Conservation (phyloP, 2,329 filamentous ascomycete genomes). For the Ophiostoma sp. region DNA sequence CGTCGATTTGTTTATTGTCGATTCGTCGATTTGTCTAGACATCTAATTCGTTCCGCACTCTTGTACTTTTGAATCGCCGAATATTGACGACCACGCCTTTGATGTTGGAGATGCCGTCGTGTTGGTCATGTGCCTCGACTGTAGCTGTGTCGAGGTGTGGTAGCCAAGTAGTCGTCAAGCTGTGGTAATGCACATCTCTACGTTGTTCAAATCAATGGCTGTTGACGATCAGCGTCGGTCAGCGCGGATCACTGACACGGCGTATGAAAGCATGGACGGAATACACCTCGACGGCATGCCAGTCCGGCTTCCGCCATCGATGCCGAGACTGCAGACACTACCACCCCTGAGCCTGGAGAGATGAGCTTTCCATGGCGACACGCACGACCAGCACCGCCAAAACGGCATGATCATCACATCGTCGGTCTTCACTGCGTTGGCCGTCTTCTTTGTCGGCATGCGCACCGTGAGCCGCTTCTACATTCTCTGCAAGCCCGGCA, state of each 20-base stretch:
- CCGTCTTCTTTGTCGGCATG: slow-evolving; percentile 24
- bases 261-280: not conserved
- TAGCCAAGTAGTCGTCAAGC: too few relatives aligned
- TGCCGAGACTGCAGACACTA: too few relatives aligned
- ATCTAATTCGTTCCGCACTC: not conserved
- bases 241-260: not conserved
- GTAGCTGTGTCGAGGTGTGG: too few relatives aligned
- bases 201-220: not conserved
- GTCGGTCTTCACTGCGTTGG: slow-evolving; percentile 10
- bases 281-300: slow-evolving; percentile 4
- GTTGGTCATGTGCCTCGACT: not conserved
- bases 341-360: not conserved
- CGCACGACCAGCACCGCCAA: slow-evolving; percentile 1
- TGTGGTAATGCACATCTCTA: not conserved
- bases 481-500: slow-evolving; percentile 26
- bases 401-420: slow-evolving; percentile 5
- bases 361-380: not conserved
- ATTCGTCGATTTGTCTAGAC: not conserved
- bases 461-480: slow-evolving; percentile 27
- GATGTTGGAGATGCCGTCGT: not conserved
- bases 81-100: not conserved
- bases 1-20: too few relatives aligned
- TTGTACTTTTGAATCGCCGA: not conserved
- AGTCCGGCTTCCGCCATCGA: not conserved
- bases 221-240: not conserved